Conservation (phyloP, 352 stramenopile species). For the Globisporangium cystogenes region DNA sequence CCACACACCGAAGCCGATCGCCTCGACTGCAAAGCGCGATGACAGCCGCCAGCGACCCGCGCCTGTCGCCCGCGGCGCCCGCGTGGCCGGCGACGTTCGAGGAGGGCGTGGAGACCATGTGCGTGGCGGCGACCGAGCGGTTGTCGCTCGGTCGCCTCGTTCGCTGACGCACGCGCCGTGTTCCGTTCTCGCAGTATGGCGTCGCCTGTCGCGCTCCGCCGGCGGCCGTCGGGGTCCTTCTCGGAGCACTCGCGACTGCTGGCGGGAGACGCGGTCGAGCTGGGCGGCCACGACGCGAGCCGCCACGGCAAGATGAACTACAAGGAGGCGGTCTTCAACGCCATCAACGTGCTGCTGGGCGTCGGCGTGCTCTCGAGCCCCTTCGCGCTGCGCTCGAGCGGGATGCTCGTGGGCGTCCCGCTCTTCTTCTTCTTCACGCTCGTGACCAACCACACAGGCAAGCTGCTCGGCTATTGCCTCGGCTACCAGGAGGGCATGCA, state of each 20-base stretch:
- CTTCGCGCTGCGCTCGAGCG: conserved; percentile 75
- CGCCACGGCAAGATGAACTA: conserved; percentile 54
- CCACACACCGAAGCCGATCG: too few species aligned
- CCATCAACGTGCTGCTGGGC: conserved; percentile 83
- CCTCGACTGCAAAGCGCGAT: too few species aligned
- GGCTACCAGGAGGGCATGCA: conserved; percentile 79
- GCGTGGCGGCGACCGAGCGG: conserved; percentile 1
- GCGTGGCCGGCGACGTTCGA: conserved; percentile 76
- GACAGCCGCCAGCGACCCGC: background rate
- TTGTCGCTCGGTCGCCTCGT: background rate
- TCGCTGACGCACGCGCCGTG: conserved; percentile 1
- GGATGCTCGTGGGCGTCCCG: conserved; percentile 56
- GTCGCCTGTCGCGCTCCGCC: conserved; percentile 36
- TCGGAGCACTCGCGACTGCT: conserved; percentile 36
- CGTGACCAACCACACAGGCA: conserved; percentile 85
- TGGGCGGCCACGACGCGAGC: conserved; percentile 7
- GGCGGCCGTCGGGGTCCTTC: conserved; percentile 33
- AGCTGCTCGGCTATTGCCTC: conserved; percentile 76
- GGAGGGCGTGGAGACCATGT: conserved; percentile 52
- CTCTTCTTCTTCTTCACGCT: conserved; percentile 83
- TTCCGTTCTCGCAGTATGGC: too few species aligned
- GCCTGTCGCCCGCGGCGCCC: conserved; percentile 5
- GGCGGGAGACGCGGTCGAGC: conserved; percentile 1
- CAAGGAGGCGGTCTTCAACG: conserved; percentile 75
- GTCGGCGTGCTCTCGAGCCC: conserved; percentile 81